A percentile compares a stretch with the other conserved stretches of the same genome.
These are phyloP conservation scores for Saccharomycopsis vini DNA, from an alignment of 805 yeast genomes.

Conservation along the genomic window DNA sequence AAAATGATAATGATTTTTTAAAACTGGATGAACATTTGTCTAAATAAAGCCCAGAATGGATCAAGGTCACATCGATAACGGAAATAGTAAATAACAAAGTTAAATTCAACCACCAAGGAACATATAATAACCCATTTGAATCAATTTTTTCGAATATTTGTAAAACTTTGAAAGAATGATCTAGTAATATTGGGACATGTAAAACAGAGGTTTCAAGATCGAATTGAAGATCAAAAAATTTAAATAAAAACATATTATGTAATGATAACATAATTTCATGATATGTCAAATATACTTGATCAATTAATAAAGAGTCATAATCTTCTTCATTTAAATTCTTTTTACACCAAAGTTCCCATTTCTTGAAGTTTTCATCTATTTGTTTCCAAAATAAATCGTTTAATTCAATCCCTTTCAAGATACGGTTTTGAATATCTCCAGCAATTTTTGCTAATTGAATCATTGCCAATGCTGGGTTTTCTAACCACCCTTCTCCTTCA, in stretches of 20 bases:
- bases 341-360: conserved; percentile 20
- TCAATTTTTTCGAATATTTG: not conserved
- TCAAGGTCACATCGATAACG: conserved; percentile 31
- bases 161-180: not conserved
- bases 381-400: conserved; percentile 4
- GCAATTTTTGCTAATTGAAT: conserved; percentile 35
- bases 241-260: not conserved
- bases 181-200: not conserved
- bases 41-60: conserved; percentile 33
- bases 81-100: conserved; percentile 38
- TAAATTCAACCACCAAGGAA: conserved; percentile 47
- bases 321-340: not conserved
- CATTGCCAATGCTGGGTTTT: conserved; percentile 38
- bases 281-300: conserved; percentile 1
- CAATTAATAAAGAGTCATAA: not conserved
- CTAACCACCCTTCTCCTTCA: conserved; percentile 39
- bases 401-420: conserved; percentile 13
- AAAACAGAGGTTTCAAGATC: not conserved
- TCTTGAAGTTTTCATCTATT: conserved; percentile 18
- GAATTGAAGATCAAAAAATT: not conserved
- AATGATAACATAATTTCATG: not conserved
- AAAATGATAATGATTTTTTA: not conserved
- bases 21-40: conserved; percentile 15
- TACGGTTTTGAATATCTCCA: conserved; percentile 26
- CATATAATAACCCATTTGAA: too few relatives aligned